Percentiles rank a stretch among this genome's conserved stretches.
These are phyloP conservation scores for Septoria petroselini DNA, from an alignment of 2,329 filamentous ascomycete genomes.

Conservation along the genomic window DNA sequence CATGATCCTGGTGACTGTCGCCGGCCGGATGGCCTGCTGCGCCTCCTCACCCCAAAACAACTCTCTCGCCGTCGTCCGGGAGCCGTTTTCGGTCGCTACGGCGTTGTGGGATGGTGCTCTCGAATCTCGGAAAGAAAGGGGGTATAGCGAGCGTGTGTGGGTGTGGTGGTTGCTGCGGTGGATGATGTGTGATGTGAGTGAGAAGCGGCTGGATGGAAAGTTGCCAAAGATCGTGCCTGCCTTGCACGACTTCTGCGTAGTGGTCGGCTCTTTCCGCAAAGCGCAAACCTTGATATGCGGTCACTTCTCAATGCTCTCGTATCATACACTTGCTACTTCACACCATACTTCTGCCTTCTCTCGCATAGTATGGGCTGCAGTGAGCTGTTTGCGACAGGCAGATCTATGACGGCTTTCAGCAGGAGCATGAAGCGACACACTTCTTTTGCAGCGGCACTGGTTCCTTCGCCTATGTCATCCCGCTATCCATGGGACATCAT, in stretches of 20 bases:
- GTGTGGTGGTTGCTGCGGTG: slow-evolving; percentile 4
- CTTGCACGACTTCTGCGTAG: slow-evolving; percentile 1
- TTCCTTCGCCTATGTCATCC: slow-evolving; percentile 8
- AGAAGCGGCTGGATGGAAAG: slow-evolving; percentile 1
- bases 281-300: too few species aligned
- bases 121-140: neutral
- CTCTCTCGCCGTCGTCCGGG: neutral
- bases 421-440: neutral
- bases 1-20: slow-evolving; percentile 24
- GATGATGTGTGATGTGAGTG: slow-evolving; percentile 1
- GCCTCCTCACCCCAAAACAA: slow-evolving; percentile 26
- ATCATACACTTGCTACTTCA: neutral
- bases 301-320: neutral
- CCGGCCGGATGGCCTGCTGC: slow-evolving; percentile 24
- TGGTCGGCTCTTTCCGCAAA: too few species aligned
- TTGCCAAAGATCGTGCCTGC: slow-evolving; percentile 7
- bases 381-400: too few species aligned
- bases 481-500: neutral
- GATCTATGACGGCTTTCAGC: neutral
- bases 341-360: neutral
- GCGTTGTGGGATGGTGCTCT: neutral
- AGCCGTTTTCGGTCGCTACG: slow-evolving; percentile 8
- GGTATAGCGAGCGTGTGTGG: slow-evolving; percentile 11
- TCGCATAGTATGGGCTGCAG: too few species aligned
- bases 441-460: slow-evolving; percentile 1